phyloP scores from a whole-genome alignment of 768 basidiomycete species.

The Candolleomyces aberdarensis region DNA sequence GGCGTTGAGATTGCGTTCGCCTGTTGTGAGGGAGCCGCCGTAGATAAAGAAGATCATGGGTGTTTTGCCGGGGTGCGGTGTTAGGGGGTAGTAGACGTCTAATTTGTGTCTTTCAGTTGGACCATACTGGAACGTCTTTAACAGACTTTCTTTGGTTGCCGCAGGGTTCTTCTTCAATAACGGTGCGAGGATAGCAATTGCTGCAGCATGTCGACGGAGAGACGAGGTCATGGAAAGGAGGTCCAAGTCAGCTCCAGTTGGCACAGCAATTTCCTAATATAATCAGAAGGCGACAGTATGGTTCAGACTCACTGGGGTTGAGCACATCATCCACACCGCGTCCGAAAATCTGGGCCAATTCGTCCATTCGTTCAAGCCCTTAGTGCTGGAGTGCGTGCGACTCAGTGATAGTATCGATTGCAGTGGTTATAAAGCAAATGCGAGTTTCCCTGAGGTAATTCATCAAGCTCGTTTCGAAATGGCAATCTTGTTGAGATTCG shows the following conservation, averaged over 20 bases:
- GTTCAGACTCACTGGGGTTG: conserved; percentile 7
- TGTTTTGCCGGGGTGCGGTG: conserved; percentile 25
- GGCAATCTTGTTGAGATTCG: too few species aligned
- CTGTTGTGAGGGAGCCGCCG: conserved; percentile 60
- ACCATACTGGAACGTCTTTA: conserved; percentile 58
- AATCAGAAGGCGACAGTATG: neutral
- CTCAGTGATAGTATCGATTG: neutral
- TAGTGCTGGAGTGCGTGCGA: neutral
- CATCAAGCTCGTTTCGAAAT: too few species aligned
- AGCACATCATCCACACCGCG: conserved; percentile 4
- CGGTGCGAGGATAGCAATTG: conserved; percentile 45
- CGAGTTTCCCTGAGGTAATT: too few species aligned
- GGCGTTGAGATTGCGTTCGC: conserved; percentile 42
- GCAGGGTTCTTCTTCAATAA: conserved; percentile 45
- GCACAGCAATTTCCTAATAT: too few species aligned
- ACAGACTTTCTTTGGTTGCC: conserved; percentile 45
- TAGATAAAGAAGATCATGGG: conserved; percentile 65
- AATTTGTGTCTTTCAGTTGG: conserved; percentile 53
- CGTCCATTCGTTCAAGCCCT: neutral
- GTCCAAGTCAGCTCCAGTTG: neutral
- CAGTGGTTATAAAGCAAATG: neutral
- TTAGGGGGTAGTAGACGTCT: conserved; percentile 61
- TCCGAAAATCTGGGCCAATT: conserved; percentile 7
- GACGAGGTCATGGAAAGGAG: neutral
- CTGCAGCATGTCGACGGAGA: conserved; percentile 24